These are phyloP conservation scores for Neostapfia colusana DNA, from an alignment of 176 grass and related monocot genomes.

Conservation along the genomic window DNA sequence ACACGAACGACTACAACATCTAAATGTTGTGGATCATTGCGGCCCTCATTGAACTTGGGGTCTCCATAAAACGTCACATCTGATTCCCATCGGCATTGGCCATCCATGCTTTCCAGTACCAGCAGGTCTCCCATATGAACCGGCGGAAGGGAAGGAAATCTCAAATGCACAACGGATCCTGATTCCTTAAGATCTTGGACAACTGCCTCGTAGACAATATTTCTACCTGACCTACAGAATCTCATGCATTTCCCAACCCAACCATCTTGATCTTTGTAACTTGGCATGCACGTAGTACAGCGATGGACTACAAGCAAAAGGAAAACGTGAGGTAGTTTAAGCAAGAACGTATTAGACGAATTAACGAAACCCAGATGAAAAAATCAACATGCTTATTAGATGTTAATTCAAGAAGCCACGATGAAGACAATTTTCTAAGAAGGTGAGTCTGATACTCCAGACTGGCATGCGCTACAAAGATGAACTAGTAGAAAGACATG, in stretches of 20 bases:
- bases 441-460: background rate
- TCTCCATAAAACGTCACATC: background rate
- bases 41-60: background rate
- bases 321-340: background rate
- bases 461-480: background rate
- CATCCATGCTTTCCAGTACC: constrained; percentile 8
- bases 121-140: background rate
- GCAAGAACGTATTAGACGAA: background rate
- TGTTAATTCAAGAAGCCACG: background rate
- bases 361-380: background rate
- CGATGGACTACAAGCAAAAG: background rate
- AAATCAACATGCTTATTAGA: too few species aligned
- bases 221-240: background rate
- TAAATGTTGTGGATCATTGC: background rate
- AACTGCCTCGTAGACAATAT: background rate
- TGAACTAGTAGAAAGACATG: background rate
- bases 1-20: background rate
- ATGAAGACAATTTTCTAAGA: background rate
- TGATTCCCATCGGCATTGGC: background rate
- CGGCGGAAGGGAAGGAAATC: background rate
- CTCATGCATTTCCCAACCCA: background rate
- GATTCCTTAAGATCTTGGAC: background rate
- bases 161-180: background rate
- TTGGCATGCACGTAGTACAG: background rate
- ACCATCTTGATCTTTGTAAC: background rate